phyloP scores from a whole-genome alignment of 768 basidiomycete species.

The Auricularia auricula-judae region DNA sequence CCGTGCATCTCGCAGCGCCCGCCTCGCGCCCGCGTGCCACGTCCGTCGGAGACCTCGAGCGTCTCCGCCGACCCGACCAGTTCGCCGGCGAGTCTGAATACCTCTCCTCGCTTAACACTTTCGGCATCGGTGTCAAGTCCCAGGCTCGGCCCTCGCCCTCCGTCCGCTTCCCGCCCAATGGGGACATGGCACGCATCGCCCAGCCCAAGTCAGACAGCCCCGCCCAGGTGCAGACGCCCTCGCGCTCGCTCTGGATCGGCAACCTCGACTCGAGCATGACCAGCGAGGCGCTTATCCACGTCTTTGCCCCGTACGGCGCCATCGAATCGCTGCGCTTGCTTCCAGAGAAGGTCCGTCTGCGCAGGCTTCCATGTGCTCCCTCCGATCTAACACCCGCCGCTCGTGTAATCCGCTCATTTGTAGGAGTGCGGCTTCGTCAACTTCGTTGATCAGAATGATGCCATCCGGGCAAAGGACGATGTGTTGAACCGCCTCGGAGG shows the following conservation, averaged over 20 bases:
- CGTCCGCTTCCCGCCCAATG: slow-evolving; percentile 57
- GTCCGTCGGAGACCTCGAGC: slow-evolving; percentile 76
- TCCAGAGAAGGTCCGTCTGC: slow-evolving; percentile 75
- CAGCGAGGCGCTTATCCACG: slow-evolving; percentile 87
- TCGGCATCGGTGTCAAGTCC: slow-evolving; percentile 37
- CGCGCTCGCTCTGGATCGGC: slow-evolving; percentile 95
- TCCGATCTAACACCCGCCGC: not conserved
- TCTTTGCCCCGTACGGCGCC: slow-evolving; percentile 93
- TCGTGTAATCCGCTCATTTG: not conserved
- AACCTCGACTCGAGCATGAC: slow-evolving; percentile 93
- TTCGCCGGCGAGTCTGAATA: slow-evolving; percentile 42
- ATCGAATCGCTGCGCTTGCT: slow-evolving; percentile 92
- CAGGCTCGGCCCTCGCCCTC: slow-evolving; percentile 30
- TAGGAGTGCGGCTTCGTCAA: slow-evolving; percentile 99
- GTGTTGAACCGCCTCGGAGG: slow-evolving; percentile 92
- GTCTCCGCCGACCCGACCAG: slow-evolving; percentile 47
- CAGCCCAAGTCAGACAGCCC: slow-evolving; percentile 72
- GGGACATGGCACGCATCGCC: slow-evolving; percentile 33
- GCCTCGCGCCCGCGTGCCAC: slow-evolving; percentile 64
- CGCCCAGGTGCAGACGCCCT: slow-evolving; percentile 82
- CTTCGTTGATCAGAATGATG: slow-evolving; percentile 90
- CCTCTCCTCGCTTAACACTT: slow-evolving; percentile 44
- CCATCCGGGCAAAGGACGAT: slow-evolving; percentile 96
- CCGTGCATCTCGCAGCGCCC: slow-evolving; percentile 51
- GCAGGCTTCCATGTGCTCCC: not conserved